These are phyloP conservation scores for Bacidia gigantensis DNA, from an alignment of 495 filamentous ascomycete genomes.

Conservation along the genomic window DNA sequence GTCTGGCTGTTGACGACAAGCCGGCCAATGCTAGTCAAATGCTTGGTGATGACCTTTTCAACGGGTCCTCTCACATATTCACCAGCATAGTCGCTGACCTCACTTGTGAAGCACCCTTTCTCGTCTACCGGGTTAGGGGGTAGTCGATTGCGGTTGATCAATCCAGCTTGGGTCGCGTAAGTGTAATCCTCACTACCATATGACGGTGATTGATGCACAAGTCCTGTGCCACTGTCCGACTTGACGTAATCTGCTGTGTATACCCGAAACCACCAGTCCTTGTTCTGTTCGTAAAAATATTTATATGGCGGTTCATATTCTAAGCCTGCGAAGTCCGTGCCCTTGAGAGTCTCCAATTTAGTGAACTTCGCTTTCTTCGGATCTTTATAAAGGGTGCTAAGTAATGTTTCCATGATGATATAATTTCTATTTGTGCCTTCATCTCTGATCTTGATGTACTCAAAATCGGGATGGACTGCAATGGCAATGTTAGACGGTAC, in stretches of 20 bases:
- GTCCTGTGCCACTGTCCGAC: slow-evolving; percentile 81
- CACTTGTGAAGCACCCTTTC: slow-evolving; percentile 62
- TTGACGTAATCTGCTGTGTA: slow-evolving; percentile 84
- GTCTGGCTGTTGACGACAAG: slow-evolving; percentile 81
- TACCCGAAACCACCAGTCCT: slow-evolving; percentile 73
- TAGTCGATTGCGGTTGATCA: slow-evolving; percentile 60
- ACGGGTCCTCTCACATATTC: slow-evolving; percentile 79
- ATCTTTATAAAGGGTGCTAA: slow-evolving; percentile 85
- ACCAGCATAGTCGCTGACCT: slow-evolving; percentile 73
- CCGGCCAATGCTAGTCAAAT: slow-evolving; percentile 67
- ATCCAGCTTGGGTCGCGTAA: slow-evolving; percentile 60
- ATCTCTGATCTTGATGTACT: slow-evolving; percentile 87
- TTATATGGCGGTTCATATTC: slow-evolving; percentile 83
- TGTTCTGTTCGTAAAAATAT: slow-evolving; percentile 90
- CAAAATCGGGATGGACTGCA: slow-evolving; percentile 76
- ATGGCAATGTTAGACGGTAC: slow-evolving; percentile 73
- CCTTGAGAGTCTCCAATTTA: slow-evolving; percentile 67
- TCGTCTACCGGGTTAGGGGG: slow-evolving; percentile 89
- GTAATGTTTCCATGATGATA: slow-evolving; percentile 72
- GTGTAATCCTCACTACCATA: slow-evolving; percentile 97
- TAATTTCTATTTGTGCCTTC: slow-evolving; percentile 70
- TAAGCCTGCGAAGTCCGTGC: slow-evolving; percentile 82
- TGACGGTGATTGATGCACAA: slow-evolving; percentile 90
- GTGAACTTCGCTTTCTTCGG: slow-evolving; percentile 96
- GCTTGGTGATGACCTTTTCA: slow-evolving; percentile 88